Evolutionary conservation across 1,139 yeast species (phyloP).

Genomic region (Wickerhamiella pararugosa): DNA sequence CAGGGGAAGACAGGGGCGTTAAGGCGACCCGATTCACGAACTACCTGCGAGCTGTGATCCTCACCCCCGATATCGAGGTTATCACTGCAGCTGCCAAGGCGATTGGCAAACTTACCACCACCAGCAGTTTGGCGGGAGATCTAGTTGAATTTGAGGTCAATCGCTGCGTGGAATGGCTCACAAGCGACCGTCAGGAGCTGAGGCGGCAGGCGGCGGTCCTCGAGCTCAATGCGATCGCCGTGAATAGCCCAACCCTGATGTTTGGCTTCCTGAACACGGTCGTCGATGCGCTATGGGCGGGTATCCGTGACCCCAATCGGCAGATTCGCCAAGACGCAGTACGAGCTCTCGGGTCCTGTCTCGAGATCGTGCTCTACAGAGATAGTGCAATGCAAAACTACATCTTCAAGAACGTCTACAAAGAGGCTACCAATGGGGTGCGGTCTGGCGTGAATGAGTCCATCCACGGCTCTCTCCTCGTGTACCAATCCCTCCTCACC

Average conservation of each 20-base stretch:
- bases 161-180: conserved; percentile 82
- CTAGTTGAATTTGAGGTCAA: conserved; percentile 88
- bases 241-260: conserved; percentile 72
- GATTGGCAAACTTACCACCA: conserved; percentile 73
- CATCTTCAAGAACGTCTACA: conserved; percentile 26
- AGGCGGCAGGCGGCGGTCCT: conserved; percentile 86
- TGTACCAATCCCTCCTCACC: conserved; percentile 63
- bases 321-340: conserved; percentile 76
- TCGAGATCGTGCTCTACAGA: conserved; percentile 63
- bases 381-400: conserved; percentile 62
- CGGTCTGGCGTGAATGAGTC: conserved; percentile 42
- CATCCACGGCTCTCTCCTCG: conserved; percentile 74
- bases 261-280: conserved; percentile 68
- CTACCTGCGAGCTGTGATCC: conserved; percentile 64
- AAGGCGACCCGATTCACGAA: conserved; percentile 85
- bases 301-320: conserved; percentile 63
- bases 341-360: conserved; percentile 58
- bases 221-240: conserved; percentile 69
- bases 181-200: conserved; percentile 64
- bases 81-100: conserved; percentile 80
- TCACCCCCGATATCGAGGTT: conserved; percentile 69
- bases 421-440: conserved; percentile 26
- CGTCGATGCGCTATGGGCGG: conserved; percentile 74
- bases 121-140: conserved; percentile 79
- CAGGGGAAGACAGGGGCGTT: conserved; percentile 63